phyloP scores from a whole-genome alignment of 2,329 filamentous ascomycete species.

The Lasiodiplodia hormozganensis region DNA sequence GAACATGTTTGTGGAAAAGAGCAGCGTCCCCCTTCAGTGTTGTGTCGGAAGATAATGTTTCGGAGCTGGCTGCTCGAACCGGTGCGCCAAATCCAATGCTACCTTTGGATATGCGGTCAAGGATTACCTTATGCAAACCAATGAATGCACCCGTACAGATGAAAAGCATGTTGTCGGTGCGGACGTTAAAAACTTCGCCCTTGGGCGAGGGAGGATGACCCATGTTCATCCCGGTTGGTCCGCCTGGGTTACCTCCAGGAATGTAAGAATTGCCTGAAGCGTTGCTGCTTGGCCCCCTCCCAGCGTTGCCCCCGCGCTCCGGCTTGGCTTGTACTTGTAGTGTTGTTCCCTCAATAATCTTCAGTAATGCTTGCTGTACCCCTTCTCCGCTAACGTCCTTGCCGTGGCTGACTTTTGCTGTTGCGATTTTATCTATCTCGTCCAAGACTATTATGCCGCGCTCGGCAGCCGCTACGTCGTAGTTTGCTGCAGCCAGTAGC shows the following conservation, averaged over 20 bases:
- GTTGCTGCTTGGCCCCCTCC: constrained; percentile 33
- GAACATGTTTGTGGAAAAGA: constrained; percentile 64
- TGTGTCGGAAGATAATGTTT: constrained; percentile 62
- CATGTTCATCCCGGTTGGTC: constrained; percentile 35
- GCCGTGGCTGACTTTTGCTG: constrained; percentile 83
- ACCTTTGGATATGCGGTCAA: constrained; percentile 84
- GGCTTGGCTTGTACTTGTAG: constrained; percentile 90
- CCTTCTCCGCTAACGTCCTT: constrained; percentile 96
- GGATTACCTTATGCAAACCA: constrained; percentile 84
- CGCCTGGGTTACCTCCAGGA: constrained; percentile 33
- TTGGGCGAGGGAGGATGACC: constrained; percentile 50
- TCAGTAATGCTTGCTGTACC: constrained; percentile 92
- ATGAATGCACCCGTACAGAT: constrained; percentile 97
- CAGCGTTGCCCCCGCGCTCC: constrained; percentile 62
- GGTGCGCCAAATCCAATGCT: constrained; percentile 92
- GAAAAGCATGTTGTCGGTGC: constrained; percentile 96
- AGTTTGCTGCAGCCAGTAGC: constrained; percentile 87
- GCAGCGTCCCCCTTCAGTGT: constrained; percentile 65
- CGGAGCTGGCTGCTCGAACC: constrained; percentile 64
- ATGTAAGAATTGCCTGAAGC: constrained; percentile 32
- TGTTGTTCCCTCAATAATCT: constrained; percentile 95
- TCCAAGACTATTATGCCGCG: constrained; percentile 94
- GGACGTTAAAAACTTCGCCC: constrained; percentile 72
- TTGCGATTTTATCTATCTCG: constrained; percentile 97
- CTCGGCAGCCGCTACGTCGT: constrained; percentile 83